Base-by-base conservation (phyloP, 768 basidiomycete genomes). In the Leucosporidium creatinivorum region DNA sequence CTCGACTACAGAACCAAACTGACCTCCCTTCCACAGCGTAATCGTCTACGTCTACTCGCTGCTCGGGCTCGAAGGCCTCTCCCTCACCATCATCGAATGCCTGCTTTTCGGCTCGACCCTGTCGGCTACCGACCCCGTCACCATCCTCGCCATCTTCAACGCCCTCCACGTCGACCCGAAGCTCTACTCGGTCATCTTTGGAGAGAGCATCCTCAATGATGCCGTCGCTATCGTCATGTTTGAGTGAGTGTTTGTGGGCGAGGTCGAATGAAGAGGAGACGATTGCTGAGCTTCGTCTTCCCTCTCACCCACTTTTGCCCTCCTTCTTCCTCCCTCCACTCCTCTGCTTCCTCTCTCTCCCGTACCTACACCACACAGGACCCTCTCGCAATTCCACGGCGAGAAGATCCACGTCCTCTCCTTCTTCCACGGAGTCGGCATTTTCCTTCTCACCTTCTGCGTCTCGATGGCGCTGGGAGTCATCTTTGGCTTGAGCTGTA, bases 151-250 rank as follows among this genome's bases (percentile, higher is more conserved):
- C 54, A 98, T 99, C 62, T 99, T 99, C 82, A 92, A 96, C 74
- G 91, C 96, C 74, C 89, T 94, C 81, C 96, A 97, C 77, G 93
- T 98, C 74, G 96, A 99, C 79, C 93, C 96, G 0, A 97, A 98
- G 77, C 83, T 99, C 13, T 98, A 98, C 80, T 89, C 87, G 55
- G 85, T 98, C 78, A 99, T 99, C 72, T 99, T 98, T 75, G 96
- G 96, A 31, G 96, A 98, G 79, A 89, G 87, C 79, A 83, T 99
- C 66, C 80, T 99, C 67, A 99, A 99, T 80, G 96, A 99, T 82
- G 96, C 96, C 25, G 96, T 98, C 76, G 92, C 91, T 83, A 98
- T 98, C 81, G 93, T 98, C 79, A 93, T 99, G 89, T 98, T 98
- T 79, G 96, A 99, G 93, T 97, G 78, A 82, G 93, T 88, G 68